phyloP scores from a whole-genome alignment of 306 rosid genomes.

The Oemleria cerasiformis region DNA sequence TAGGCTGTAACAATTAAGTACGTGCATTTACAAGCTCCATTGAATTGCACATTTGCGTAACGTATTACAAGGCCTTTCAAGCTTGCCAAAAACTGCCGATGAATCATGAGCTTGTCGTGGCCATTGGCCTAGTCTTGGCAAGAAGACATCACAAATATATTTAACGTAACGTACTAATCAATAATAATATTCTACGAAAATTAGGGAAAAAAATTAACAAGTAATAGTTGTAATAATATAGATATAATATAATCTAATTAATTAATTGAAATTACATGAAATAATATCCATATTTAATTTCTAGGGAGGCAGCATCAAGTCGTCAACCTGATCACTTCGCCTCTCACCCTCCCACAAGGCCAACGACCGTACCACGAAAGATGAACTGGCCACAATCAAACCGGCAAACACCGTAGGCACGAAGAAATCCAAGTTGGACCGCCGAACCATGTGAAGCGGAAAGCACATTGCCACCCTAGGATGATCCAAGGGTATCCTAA shows the following conservation, averaged over 20 bases:
- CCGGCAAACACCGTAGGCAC: slow-evolving; percentile 75
- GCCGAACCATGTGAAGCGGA: slow-evolving; percentile 47
- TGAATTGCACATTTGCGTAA: background rate
- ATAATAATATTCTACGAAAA: background rate
- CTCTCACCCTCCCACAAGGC: slow-evolving; percentile 21
- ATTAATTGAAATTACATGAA: background rate
- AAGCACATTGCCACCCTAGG: slow-evolving; percentile 56
- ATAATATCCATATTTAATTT: background rate
- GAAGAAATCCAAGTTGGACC: slow-evolving; percentile 55
- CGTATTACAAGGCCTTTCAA: background rate
- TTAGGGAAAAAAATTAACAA: background rate
- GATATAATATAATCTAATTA: background rate
- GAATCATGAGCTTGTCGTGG: background rate
- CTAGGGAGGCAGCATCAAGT: background rate
- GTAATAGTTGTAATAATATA: background rate
- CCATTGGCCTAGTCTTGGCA: background rate
- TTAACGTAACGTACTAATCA: background rate
- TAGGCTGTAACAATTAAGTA: background rate
- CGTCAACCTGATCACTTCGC: background rate
- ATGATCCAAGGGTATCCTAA: slow-evolving; percentile 56
- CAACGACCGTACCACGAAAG: slow-evolving; percentile 50
- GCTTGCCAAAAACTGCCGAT: background rate
- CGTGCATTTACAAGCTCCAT: background rate
- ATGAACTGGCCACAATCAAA: slow-evolving; percentile 50
- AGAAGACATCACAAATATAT: background rate